Conservation (phyloP, 495 filamentous ascomycete genomes). For the Talaromyces ruber region DNA sequence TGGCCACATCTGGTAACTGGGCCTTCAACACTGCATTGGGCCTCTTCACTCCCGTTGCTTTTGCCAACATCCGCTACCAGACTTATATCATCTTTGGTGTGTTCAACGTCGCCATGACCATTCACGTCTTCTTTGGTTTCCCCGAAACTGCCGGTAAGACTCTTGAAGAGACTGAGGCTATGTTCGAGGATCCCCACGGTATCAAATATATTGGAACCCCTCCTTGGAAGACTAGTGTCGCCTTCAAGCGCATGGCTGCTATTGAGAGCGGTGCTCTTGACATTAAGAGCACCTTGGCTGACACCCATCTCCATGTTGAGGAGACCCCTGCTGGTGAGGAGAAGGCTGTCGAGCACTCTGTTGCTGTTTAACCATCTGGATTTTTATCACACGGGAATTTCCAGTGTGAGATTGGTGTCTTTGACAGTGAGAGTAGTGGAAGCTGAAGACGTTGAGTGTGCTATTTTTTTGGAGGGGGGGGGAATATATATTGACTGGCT, state of each 20-base stretch:
- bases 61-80: slow-evolving; percentile 66
- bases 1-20: slow-evolving; percentile 67
- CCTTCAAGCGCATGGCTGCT: slow-evolving; percentile 13
- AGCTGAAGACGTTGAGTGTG: background rate
- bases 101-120: slow-evolving; percentile 62
- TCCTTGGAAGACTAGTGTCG: slow-evolving; percentile 58
- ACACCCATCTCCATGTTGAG: background rate
- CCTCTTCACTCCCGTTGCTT: slow-evolving; percentile 70
- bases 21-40: slow-evolving; percentile 73
- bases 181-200: slow-evolving; percentile 57
- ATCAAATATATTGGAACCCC: slow-evolving; percentile 56
- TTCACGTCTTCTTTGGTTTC: slow-evolving; percentile 76
- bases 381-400: background rate
- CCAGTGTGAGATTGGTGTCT: background rate
- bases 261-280: slow-evolving; percentile 2
- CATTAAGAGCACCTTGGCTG: background rate
- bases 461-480: background rate
- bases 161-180: slow-evolving; percentile 63
- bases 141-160: slow-evolving; percentile 79
- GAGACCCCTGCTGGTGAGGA: background rate
- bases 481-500: background rate
- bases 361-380: background rate
- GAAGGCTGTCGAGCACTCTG: background rate
- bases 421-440: background rate
- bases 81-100: slow-evolving; percentile 69